Percentiles rank a stretch among this genome's conserved stretches.
Conservation (phyloP, 2,329 filamentous ascomycete species). For the Pestalotiopsis sp. region DNA sequence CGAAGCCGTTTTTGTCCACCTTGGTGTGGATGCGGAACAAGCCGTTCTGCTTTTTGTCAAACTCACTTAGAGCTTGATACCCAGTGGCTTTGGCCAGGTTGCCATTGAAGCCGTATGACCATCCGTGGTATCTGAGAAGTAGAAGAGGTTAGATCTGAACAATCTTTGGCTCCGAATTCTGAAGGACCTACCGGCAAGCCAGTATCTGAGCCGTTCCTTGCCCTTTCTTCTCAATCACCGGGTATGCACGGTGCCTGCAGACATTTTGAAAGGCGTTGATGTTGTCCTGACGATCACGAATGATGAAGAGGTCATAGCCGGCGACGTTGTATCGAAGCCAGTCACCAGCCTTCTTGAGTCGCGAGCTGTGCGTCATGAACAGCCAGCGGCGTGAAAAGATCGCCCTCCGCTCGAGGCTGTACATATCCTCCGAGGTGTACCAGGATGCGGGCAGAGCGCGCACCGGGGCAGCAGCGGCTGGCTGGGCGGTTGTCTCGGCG, state of each 20-base stretch:
- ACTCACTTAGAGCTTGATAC: conserved; percentile 57
- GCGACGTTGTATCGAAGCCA: conserved; percentile 59
- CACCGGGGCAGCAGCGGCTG: not conserved
- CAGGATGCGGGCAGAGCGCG: conserved; percentile 38
- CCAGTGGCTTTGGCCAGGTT: conserved; percentile 62
- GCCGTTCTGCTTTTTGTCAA: conserved; percentile 57
- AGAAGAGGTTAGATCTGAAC: not conserved
- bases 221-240: conserved; percentile 43
- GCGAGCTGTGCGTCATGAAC: not conserved
- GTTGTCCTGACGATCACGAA: conserved; percentile 49
- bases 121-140: conserved; percentile 57
- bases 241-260: conserved; percentile 63
- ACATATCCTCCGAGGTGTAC: conserved; percentile 38
- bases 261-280: conserved; percentile 67
- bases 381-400: conserved; percentile 2
- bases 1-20: conserved; percentile 55
- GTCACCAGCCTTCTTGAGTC: conserved; percentile 32
- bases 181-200: not conserved
- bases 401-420: conserved; percentile 39
- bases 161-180: too few species aligned
- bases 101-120: conserved; percentile 61
- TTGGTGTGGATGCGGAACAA: conserved; percentile 58
- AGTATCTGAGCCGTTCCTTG: conserved; percentile 30
- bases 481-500: not conserved
- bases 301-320: conserved; percentile 58